Base-by-base conservation (phyloP, 306 rosid genomes). In the Mimosa pudica region DNA sequence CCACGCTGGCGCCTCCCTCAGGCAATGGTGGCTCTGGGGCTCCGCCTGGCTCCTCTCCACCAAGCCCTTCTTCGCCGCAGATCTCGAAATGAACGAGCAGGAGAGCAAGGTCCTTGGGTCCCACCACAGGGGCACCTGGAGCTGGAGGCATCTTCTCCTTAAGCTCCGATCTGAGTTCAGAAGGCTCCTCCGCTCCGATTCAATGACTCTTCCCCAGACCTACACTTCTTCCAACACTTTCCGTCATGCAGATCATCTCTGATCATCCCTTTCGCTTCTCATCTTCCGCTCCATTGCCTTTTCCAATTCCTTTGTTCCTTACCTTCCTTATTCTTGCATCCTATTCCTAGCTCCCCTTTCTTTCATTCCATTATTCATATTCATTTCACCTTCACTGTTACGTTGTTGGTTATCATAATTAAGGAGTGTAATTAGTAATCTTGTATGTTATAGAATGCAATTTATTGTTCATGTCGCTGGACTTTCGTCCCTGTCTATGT, bases 21-120 rank as follows among this genome's bases (percentile, higher is more conserved):
- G 81, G 83, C 83, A 68, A 47, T 94, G 98, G 95, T 94, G 97
- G 97, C 87, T 47, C 54, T 90, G 94, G 92, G 83, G 87, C 13
- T 94, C 89, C 87, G 81, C 91, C 20, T 94, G 98, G 98, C 80
- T 91, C 81, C 86, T 91, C 8, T 88, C 97, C 7, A 71, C 85
- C 48, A 94, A 89, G 44, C 95, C 94, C 60, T 82, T 88, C 7
- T 92, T 94, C 52, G 92, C 93, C 1, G 51, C 49, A 41, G 98
- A 94, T 90, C 97, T 92, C 74, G 98, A 94, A 84, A 81, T 94
- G 92, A 89, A 91, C 85, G 91, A 92, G 52, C 91, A 87, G 10
- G 97, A 88, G 88, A 82, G 89, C 38, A 92, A 89, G 82, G 35
- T 84, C 52, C 91, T 94, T 5, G 92, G 92, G 12, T 86, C 92